Evolutionary conservation across 306 rosid species (phyloP), one percentile per base, ranked within the genome.

Genomic region (Ziziphus jujuba): DNA sequence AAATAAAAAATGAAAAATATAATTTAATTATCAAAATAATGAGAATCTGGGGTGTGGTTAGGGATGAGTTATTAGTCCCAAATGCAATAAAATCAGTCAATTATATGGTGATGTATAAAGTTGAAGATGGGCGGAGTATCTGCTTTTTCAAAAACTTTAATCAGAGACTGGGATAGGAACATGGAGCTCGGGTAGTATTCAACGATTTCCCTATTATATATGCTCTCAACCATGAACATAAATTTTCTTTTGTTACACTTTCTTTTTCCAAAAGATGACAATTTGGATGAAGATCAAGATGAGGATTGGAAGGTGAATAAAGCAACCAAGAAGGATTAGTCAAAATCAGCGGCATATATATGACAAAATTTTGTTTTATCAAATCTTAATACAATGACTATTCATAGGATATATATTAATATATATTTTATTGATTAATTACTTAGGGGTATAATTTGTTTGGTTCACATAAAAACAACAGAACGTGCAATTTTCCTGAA

Each of bases 71-170:
- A 70, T 33, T 48, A 21, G 66, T 34, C 59, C 28, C 49, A 33
- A 50, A 16, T 21, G 53, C 59, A 51, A 50, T 16, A 48, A 19
- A 65, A 40, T 40, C 48, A 65, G 58, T 31, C 51, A 59, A 59
- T 58, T 31, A 48, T 36, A 21, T 48, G 7, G 58, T 70, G 54
- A 31, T 65, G 45, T 11, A 15, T 49, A 59, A 70, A 48, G 74
- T 70, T 70, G 66, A 55, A 59, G n/a, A 58, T 6, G 70, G 70
- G n/a, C 70, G 34, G n/a, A n/a, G 36, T 62, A 22, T 21, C 33
- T 57, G 19, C 38, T 14, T 33, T 28, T 43, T 34, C 43, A 56
- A n/a, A 62, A 54, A 36, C 57, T 48, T 23, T 36, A 54, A 17
- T n/a, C 52, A 57, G 45, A 22, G 35, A 63, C 59, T 44, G 36